Percentiles rank a stretch among this genome's conserved stretches.
Conservation (phyloP, 1,284 basidiomycete species). For the Pseudozyma pruni region DNA sequence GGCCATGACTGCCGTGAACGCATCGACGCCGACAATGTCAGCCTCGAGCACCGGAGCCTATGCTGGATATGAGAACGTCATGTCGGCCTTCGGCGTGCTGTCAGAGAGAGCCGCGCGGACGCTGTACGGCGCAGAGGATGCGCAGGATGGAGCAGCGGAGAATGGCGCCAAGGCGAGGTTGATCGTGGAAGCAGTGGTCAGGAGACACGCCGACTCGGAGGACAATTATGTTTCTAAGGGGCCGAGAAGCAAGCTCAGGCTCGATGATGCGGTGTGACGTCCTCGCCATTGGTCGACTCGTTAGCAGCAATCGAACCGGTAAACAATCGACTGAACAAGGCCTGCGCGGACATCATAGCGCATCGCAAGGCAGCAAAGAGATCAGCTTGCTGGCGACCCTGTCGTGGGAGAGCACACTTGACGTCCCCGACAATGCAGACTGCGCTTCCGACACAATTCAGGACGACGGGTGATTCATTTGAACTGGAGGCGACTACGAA, state of each 20-base stretch:
- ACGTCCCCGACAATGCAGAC: too few species aligned
- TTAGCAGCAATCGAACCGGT: too few species aligned
- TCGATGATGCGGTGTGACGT: not conserved
- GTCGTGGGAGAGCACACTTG: too few species aligned
- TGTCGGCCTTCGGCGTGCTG: slow-evolving; percentile 33
- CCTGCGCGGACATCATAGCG: too few species aligned
- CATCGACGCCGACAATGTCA: too few species aligned
- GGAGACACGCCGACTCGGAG: slow-evolving; percentile 9
- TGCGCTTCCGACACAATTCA: too few species aligned
- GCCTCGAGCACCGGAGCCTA: slow-evolving; percentile 7
- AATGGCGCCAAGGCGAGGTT: slow-evolving; percentile 10
- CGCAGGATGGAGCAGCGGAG: not conserved
- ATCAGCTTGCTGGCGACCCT: too few species aligned
- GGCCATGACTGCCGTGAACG: not conserved
- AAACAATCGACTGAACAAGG: too few species aligned
- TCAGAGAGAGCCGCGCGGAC: slow-evolving; percentile 32
- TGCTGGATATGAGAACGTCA: slow-evolving; percentile 38
- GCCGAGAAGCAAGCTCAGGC: slow-evolving; percentile 2
- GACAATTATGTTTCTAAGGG: slow-evolving; percentile 22
- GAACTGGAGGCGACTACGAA: too few species aligned
- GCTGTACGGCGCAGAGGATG: slow-evolving; percentile 3
- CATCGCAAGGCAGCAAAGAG: too few species aligned
- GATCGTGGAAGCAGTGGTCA: slow-evolving; percentile 43
- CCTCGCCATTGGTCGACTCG: too few species aligned
- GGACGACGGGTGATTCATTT: too few species aligned